phyloP scores from a whole-genome alignment of 305 asterid species.

The Nicotiana rustica region DNA sequence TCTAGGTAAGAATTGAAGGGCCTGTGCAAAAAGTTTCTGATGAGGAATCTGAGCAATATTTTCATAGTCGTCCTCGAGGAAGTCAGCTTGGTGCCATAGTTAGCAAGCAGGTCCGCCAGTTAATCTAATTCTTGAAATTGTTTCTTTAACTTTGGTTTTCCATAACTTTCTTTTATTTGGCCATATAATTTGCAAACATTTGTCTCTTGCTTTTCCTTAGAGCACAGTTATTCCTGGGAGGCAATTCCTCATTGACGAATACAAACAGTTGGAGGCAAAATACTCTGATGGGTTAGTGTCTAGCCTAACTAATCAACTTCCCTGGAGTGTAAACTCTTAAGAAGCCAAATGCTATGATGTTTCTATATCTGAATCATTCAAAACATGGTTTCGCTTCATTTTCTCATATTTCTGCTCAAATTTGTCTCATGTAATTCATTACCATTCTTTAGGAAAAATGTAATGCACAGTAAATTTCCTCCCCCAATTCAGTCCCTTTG shows the following conservation, averaged over 20 bases:
- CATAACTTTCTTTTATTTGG: slow-evolving; percentile 25
- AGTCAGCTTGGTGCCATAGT: slow-evolving; percentile 96
- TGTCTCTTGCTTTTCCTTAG: slow-evolving; percentile 52
- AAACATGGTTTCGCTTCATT: slow-evolving; percentile 12
- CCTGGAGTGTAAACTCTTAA: not conserved
- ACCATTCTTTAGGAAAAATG: not conserved
- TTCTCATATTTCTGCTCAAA: not conserved
- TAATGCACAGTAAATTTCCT: not conserved
- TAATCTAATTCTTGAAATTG: slow-evolving; percentile 28
- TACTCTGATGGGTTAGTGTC: slow-evolving; percentile 83
- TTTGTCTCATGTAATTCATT: not conserved
- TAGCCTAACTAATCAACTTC: slow-evolving; percentile 1
- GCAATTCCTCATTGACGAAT: slow-evolving; percentile 66
- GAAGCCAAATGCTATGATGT: slow-evolving; percentile 22
- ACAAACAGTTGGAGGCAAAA: slow-evolving; percentile 75
- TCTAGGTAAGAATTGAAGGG: slow-evolving; percentile 95
- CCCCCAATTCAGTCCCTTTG: not conserved
- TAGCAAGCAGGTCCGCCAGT: slow-evolving; percentile 79
- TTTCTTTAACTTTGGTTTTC: slow-evolving; percentile 32
- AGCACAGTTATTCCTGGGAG: slow-evolving; percentile 84
- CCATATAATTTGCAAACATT: slow-evolving; percentile 35
- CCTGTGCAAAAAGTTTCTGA: slow-evolving; percentile 81
- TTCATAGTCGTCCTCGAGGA: slow-evolving; percentile 96
- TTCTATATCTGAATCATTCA: slow-evolving; percentile 23
- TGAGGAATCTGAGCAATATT: slow-evolving; percentile 87